Percentiles rank a stretch among this genome's conserved stretches.
phyloP scores from a whole-genome alignment of 225 moss, liverwort and hornwort genomes.

The Takakia lepidozioides region DNA sequence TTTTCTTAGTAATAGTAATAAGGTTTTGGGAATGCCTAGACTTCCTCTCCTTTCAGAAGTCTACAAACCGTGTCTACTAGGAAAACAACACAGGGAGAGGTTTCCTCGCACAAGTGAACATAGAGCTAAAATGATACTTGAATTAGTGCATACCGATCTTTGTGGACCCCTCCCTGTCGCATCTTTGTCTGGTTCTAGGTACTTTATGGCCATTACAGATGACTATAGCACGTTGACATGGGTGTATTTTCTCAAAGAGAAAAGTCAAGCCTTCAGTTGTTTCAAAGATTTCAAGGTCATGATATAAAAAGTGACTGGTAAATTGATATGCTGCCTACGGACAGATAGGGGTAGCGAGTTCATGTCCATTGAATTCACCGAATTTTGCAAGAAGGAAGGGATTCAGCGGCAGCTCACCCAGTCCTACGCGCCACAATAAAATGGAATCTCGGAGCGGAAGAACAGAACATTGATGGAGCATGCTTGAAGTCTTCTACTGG shows the following conservation, averaged over 20 bases:
- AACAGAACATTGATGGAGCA: neutral
- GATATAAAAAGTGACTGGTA: neutral
- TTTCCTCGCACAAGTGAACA: no score
- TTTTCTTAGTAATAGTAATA: no score
- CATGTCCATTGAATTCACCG: neutral
- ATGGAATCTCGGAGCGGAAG: no score
- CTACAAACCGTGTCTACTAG: no score
- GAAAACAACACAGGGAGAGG: no score
- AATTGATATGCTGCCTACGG: no score
- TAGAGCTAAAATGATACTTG: no score
- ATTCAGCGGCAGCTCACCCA: neutral
- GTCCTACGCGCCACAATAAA: no score
- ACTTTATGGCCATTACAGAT: conserved; percentile 1
- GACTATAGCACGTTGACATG: neutral
- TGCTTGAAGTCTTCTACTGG: neutral
- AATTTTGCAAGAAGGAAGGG: neutral
- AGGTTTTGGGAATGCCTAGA: neutral
- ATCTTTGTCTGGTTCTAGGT: neutral
- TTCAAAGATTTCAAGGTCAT: neutral
- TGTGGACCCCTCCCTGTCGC: neutral
- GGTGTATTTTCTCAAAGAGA: conserved; percentile 1
- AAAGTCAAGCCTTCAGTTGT: neutral
- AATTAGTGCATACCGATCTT: conserved; percentile 2
- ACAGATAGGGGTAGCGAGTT: no score
- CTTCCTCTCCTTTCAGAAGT: no score